Evolutionary conservation across 441 rosid species (phyloP), one percentile per base, ranked within the genome.

Genomic region (Raphanus hybrid): DNA sequence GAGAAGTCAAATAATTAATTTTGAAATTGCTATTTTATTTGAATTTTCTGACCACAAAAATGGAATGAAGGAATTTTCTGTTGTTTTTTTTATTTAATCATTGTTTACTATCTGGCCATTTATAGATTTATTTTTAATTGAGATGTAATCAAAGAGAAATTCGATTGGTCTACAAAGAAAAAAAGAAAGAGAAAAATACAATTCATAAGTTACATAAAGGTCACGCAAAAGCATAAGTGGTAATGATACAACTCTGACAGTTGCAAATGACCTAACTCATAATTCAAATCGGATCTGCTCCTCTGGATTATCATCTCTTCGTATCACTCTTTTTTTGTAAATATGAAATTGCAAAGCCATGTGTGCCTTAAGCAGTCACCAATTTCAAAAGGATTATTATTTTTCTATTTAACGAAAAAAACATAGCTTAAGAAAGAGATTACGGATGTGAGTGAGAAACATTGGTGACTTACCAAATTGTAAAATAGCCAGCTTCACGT

Each of bases 201-300:
- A 29, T 29, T 29, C 4, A 29, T 29, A 16, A 35, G n/a, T n/a
- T n/a, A n/a, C n/a, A 16, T 18, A 29, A 29, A 3, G 34, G 5
- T 3, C 34, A 29, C 34, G 34, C 34, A 29, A 29, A 29, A 29
- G 34, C 34, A 29, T 29, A 29, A 29, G 1, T 29, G 34, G 6
- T 29, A 29, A 29, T 29, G 34, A 29, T 29, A 29, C 34, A 29
- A 3, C 34, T 29, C 34, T 29, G 34, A 29, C 0, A 29, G 34
- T 29, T 23, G 34, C 34, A 29, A 29, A 29, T 29, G 34, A 29
- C 34, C 57, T 3, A 66, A 59, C 69, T 72, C 3, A 6, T 75
- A 59, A 26, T 41, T 11, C 50, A 29, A 59, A 73, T 62, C 66
- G 75, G 69, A 78, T 78, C 65, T 62, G 78, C 78, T 60, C 60